A percentile compares a stretch with the other conserved stretches of the same genome.
Conservation (phyloP, 441 rosid species). For the Pelargonium citronellum region DNA sequence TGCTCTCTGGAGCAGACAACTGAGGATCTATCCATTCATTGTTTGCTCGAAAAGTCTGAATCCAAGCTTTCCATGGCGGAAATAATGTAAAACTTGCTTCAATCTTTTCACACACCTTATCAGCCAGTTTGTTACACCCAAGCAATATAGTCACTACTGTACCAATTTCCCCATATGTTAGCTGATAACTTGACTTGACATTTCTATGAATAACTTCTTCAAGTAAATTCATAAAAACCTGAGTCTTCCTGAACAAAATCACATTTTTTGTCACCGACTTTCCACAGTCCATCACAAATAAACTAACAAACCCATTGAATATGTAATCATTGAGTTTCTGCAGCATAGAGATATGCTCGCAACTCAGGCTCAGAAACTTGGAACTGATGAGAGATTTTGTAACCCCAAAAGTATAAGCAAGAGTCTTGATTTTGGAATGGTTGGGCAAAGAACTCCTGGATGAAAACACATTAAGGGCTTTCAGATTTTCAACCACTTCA, state of each 20-base stretch:
- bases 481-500: constrained; percentile 3
- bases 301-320: background rate
- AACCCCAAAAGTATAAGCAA: constrained; percentile 1
- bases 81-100: background rate
- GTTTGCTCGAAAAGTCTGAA: background rate
- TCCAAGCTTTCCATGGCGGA: background rate
- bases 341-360: background rate
- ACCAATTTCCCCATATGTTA: constrained; percentile 1
- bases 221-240: background rate
- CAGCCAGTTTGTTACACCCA: background rate
- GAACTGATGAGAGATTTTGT: background rate
- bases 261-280: background rate
- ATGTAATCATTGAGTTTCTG: background rate
- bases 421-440: constrained; percentile 6
- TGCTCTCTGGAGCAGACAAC: background rate
- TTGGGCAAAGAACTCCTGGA: background rate
- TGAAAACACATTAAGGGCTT: background rate
- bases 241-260: constrained; percentile 4
- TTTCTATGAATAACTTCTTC: background rate
- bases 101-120: background rate
- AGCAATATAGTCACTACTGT: background rate
- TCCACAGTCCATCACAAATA: constrained; percentile 9
- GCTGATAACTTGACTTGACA: background rate
- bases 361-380: background rate
- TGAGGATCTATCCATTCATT: background rate